Conservation (phyloP, 2,329 filamentous ascomycete species). For the Cladorrhinum sp. region DNA sequence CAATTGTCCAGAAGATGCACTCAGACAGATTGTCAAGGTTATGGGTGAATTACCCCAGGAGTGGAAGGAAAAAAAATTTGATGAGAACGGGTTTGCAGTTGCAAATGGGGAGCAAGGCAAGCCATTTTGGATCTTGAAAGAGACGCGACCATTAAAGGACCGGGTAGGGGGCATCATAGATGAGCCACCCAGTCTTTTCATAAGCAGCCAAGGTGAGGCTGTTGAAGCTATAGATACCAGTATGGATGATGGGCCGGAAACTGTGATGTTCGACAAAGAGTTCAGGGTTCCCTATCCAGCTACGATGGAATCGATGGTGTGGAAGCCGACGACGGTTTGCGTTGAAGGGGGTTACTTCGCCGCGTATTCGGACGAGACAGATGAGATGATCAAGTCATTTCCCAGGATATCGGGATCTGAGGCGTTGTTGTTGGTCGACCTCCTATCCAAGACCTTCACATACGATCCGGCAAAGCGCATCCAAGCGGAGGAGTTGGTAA, state of each 20-base stretch:
- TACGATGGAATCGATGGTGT: slow-evolving; percentile 13
- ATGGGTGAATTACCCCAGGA: slow-evolving; percentile 21
- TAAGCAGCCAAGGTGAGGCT: slow-evolving; percentile 12
- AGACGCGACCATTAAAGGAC: slow-evolving; percentile 17
- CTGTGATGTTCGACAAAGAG: not conserved
- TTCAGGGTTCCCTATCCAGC: slow-evolving; percentile 14
- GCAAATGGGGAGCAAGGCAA: slow-evolving; percentile 1
- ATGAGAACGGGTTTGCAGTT: slow-evolving; percentile 17
- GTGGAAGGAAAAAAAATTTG: slow-evolving; percentile 20
- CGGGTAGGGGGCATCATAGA: slow-evolving; percentile 17
- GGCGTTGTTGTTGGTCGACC: slow-evolving; percentile 22
- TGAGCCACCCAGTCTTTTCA: slow-evolving; percentile 15
- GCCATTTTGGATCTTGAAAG: slow-evolving; percentile 4
- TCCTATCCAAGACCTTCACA: slow-evolving; percentile 25
- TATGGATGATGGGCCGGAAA: not conserved
- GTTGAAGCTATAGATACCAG: slow-evolving; percentile 3
- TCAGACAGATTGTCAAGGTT: slow-evolving; percentile 17
- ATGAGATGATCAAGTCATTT: slow-evolving; percentile 18
- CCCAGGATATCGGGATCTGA: slow-evolving; percentile 23
- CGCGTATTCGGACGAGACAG: slow-evolving; percentile 18
- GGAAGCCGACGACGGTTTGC: slow-evolving; percentile 20
- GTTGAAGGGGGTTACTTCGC: slow-evolving; percentile 17
- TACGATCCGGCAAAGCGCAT: slow-evolving; percentile 22
- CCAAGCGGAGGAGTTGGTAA: slow-evolving; percentile 12
- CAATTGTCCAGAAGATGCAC: slow-evolving; percentile 15